Base-by-base conservation (phyloP, 2,329 filamentous ascomycete species). In the Aspergillus floridensis region DNA sequence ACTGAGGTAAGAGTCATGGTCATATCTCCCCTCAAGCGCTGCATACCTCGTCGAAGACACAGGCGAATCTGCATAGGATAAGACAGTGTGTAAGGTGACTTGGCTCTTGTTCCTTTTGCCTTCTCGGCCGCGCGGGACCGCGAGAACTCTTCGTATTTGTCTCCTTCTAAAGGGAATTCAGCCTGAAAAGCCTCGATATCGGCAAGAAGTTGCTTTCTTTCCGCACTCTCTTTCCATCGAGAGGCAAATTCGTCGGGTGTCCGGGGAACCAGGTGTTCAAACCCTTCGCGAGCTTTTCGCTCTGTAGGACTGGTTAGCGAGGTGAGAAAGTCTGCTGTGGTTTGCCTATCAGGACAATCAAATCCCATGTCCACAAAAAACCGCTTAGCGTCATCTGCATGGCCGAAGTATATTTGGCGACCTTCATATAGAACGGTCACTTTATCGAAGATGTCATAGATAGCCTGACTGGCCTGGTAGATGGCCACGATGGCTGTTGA, bases 61-160 rank as follows among this genome's bases (percentile, higher is more conserved):
- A 96, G 84, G 62, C 82, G 74, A 63, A 96, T 76, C 74, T 97
- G 93, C 76, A 91, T 87, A 1, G 59, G 51, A 66, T 88, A 92
- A 0, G 91, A 93, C 24, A 96, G 79, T 0, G 91, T 96, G 73
- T 88, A 96, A 0, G 92, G 91, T 0, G 91, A 95, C 70, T 84
- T 84, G 50, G 81, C 74, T 3, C 90, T 87, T 54, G 76, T 74
- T 3, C 60, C 48, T 58, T 75, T 77, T 5, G 77, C 69, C 60
- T 79, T 77, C 55, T 79, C 72, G 12, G 75, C 71, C 21, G 68
- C 70, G 22, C 77, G 70, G 21, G 78, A 79, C 21, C 67, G 65
- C 51, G 64, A 66, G 63, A 78, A 79, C 21, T 70, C 64, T n/a
- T 74, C 57, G 11, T 74, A 56, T n/a, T 74, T 71, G 49, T 69